Conservation (phyloP, 345 rosid genomes). For the Iberis pinnata region DNA sequence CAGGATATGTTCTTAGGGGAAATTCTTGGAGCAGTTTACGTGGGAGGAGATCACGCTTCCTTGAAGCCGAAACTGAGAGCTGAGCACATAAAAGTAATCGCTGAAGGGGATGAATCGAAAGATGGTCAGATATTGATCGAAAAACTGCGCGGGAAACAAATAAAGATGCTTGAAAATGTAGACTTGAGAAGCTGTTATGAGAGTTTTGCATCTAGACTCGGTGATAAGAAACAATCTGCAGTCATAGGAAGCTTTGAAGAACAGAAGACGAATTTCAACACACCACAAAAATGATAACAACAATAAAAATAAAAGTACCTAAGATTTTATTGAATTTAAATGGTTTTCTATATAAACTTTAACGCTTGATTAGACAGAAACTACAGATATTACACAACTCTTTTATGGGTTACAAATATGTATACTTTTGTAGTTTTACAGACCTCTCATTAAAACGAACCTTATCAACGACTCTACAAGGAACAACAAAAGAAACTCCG, state of each 20-base stretch:
- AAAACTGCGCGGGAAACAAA: constrained; percentile 35
- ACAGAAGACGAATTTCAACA: constrained; percentile 59
- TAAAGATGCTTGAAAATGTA: constrained; percentile 41
- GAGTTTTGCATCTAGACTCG: constrained; percentile 41
- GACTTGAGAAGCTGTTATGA: constrained; percentile 36
- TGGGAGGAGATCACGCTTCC: constrained; percentile 37
- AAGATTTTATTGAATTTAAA: constrained; percentile 1
- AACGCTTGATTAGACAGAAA: constrained; percentile 3
- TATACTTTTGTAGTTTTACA: constrained; percentile 18
- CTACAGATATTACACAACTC: neutral
- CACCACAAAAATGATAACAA: neutral
- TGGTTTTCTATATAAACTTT: constrained; percentile 6
- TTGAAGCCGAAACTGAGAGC: constrained; percentile 36
- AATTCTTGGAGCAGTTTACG: constrained; percentile 60
- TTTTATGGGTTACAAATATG: no score
- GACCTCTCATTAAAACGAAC: neutral
- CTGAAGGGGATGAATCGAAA: constrained; percentile 47
- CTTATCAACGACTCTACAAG: constrained; percentile 13
- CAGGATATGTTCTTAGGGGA: constrained; percentile 83
- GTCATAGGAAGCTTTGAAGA: constrained; percentile 64
- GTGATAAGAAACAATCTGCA: constrained; percentile 53
- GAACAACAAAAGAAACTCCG: constrained; percentile 6
- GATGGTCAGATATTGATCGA: constrained; percentile 51
- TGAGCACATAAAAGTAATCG: constrained; percentile 41
- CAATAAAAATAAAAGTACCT: neutral